Evolutionary conservation across 371 early-diverging fungal species (phyloP).

Genomic region (Haplosporangium sp.): DNA sequence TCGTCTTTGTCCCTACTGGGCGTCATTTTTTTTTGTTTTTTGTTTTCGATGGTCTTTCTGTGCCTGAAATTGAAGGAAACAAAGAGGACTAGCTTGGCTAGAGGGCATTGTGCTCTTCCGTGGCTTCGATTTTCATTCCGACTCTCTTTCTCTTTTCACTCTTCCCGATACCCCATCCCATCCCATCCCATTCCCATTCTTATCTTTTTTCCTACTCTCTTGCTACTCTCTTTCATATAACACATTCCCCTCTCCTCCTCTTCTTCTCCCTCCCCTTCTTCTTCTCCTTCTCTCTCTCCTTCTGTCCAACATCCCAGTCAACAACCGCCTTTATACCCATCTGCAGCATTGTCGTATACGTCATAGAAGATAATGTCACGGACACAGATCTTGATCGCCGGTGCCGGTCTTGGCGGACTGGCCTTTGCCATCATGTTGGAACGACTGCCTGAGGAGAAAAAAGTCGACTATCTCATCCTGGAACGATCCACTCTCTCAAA

Average conservation of each 20-base stretch:
- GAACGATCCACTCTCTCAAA: conserved; percentile 28
- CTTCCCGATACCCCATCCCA: too few relatives aligned
- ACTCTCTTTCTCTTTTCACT: too few relatives aligned
- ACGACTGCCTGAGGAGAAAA: conserved; percentile 36
- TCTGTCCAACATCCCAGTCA: not conserved
- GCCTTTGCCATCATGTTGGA: conserved; percentile 50
- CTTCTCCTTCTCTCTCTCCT: not conserved
- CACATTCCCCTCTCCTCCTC: not conserved
- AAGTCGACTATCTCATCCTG: conserved; percentile 50
- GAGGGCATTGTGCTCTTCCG: too few relatives aligned
- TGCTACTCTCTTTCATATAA: not conserved
- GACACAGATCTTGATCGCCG: conserved; percentile 43
- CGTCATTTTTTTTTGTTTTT: too few relatives aligned
- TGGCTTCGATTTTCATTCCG: too few relatives aligned
- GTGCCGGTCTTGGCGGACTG: conserved; percentile 42
- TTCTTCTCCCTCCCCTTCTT: not conserved
- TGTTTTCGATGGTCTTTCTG: too few relatives aligned
- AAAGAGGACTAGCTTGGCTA: too few relatives aligned
- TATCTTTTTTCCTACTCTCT: not conserved
- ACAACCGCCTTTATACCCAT: not conserved
- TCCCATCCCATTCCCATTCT: not conserved
- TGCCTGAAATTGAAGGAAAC: too few relatives aligned
- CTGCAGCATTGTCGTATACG: not conserved
- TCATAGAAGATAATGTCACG: conserved; percentile 15
- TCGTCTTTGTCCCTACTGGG: not conserved